Conservation (phyloP, 139 green algal species). For the Chlamydomonas sp. region DNA sequence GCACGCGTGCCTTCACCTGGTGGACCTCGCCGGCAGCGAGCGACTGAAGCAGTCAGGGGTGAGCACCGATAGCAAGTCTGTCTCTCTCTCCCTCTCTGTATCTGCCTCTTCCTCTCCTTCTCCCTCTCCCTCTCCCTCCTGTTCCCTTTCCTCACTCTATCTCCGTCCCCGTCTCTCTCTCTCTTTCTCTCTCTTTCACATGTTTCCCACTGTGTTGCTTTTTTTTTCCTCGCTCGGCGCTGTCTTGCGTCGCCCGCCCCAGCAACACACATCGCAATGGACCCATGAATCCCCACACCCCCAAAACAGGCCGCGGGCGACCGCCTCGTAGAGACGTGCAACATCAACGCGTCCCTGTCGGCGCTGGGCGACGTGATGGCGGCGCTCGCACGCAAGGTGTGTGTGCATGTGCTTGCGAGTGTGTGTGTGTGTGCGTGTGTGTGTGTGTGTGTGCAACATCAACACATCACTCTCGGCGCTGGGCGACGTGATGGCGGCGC, state of each 20-base stretch:
- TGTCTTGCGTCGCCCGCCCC: no score
- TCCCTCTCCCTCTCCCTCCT: no score
- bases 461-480: conserved; percentile 75
- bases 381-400: conserved; percentile 24
- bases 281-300: no score
- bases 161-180: no score
- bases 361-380: conserved; percentile 58
- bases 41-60: conserved; percentile 46
- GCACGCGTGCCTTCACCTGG: conserved; percentile 9
- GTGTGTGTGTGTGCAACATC: conserved; percentile 78
- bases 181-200: no score
- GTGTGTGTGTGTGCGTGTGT: neutral
- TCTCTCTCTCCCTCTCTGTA: no score
- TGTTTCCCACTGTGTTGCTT: no score
- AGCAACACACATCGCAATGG: no score
- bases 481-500: conserved; percentile 41
- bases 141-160: no score
- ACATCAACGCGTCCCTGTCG: conserved; percentile 78
- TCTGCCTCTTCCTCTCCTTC: no score
- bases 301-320: conserved; percentile 59
- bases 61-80: no score
- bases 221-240: conserved; percentile 64
- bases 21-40: conserved; percentile 75
- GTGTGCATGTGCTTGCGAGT: no score
- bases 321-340: conserved; percentile 71